Conservation (phyloP, 345 rosid genomes). For the Melaleuca alternifolia region DNA sequence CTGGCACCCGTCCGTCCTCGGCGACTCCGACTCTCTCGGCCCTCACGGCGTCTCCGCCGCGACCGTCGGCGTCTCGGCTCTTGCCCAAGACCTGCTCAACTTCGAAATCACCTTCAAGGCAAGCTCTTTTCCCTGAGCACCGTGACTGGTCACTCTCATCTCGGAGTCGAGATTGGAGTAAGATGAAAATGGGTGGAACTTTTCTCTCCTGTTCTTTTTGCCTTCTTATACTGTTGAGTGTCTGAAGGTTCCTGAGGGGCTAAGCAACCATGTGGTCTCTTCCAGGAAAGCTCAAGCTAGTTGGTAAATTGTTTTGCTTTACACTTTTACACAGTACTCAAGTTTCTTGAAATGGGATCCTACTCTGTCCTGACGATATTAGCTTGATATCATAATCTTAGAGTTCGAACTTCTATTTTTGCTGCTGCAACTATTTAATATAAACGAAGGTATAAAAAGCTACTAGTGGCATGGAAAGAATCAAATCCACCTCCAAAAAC, state of each 20-base stretch:
- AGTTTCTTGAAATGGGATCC: not conserved
- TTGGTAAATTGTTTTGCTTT: slow-evolving; percentile 35
- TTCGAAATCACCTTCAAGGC: slow-evolving; percentile 79
- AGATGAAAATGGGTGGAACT: not conserved
- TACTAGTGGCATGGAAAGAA: slow-evolving; percentile 73
- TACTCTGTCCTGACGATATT: not conserved
- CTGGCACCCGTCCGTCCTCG: slow-evolving; percentile 28
- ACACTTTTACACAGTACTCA: too few species aligned
- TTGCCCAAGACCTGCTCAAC: slow-evolving; percentile 59
- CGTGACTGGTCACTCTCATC: not conserved
- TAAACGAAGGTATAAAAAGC: slow-evolving; percentile 62
- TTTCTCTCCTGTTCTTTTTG: not conserved
- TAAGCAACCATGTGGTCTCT: slow-evolving; percentile 55
- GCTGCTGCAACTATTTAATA: not conserved
- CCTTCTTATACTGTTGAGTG: not conserved
- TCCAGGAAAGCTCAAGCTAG: slow-evolving; percentile 84
- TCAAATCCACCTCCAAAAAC: slow-evolving; percentile 62
- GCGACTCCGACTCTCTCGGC: slow-evolving; percentile 17
- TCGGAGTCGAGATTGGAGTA: not conserved
- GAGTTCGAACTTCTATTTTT: not conserved
- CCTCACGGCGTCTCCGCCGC: slow-evolving; percentile 49
- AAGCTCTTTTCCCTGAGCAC: not conserved
- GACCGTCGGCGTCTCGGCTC: slow-evolving; percentile 64
- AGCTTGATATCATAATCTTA: not conserved
- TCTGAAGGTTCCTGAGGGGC: slow-evolving; percentile 69